Evolutionary conservation across 176 grass and related monocot species (phyloP), one percentile per base, ranked within the genome.

Genomic region (Eragrostis nindensis): DNA sequence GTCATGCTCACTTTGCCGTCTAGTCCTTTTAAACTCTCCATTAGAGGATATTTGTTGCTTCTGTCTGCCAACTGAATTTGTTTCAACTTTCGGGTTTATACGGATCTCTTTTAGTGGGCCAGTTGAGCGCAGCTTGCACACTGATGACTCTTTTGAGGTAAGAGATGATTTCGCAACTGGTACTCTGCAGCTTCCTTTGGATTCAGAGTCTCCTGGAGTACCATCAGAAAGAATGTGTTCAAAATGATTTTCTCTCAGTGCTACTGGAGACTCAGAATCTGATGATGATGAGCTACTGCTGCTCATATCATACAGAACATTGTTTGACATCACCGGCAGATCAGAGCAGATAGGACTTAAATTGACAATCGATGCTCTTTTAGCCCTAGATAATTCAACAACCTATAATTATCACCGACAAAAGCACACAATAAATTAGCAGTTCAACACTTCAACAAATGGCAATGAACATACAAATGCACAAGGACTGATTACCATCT

Each of bases 281-380:
- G 95, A 94, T 62, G 94, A 97, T 71, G 91, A 92, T 59, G 93
- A 32, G 73, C 92, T 98, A 62, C 30, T 87, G 50, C 88, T 89
- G 62, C 88, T 92, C 88, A 92, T 92, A 79, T 98, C 92, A 78
- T 90, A 98, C 38, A 94, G 83, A 80, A 92, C 71, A 85, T 98
- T 98, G 70, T 87, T 91, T 78, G 92, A 73, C 92, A 98, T 94
- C 18, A 94, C 83, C 7, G 92, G 92, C 68, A 85, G 62, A 62
- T 81, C 84, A 68, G 64, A 70, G 61, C 62, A 66, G 29, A 67
- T 70, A 41, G 81, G 79, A 70, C n/a, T 71, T 60, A 80, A 73
- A 62, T 49, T 84, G 29, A 73, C 43, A 82, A 80, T 89, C 69
- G 87, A 91, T 78, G 42, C 27, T 80, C 92, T 84, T 87, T 85